Base-by-base conservation (phyloP, 2,329 filamentous ascomycete genomes). In the Trichoderma hamatum region DNA sequence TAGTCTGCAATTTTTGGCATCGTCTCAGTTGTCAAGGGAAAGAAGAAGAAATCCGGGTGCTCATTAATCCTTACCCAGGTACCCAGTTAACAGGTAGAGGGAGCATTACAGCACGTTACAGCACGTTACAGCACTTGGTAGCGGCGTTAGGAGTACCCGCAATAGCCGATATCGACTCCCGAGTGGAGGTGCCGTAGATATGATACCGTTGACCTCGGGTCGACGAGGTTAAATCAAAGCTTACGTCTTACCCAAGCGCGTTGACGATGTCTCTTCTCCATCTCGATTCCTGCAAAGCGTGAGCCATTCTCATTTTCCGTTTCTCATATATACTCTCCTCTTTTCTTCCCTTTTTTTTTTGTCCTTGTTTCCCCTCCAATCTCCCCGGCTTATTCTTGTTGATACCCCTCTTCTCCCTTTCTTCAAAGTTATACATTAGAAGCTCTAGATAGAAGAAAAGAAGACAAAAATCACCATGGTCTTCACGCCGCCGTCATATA, bases 401-500 rank as follows among this genome's bases (percentile, higher is more conserved):
- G 7, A 43, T 43, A 5, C 46, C 19, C 46, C 30, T 34, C n/a
- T 24, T 10, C 34, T 3, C 14, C 21, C 28, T 26, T 52, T 3
- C 19, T 14, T 24, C 5, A 14, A 19, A 14, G 4, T 30, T 24
- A 24, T 16, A 16, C 54, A 30, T 19, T 9, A 56, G 34, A 28
- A 56, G 28, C 28, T 56, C 28, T 24, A 24, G n/a, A n/a, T 14
- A 39, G 10, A 51, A 24, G n/a, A 32, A 54, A 54, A 55, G 14
- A 9, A 56, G 7, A 19, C 6, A 43, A 9, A 0, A n/a, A 49
- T 39, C 63, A 71, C 54, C 55, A 86, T 85, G 84, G 82, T 85
- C 60, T 92, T 92, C 78, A 78, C 82, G 63, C 82, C 90, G 68
- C 88, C 89, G 10, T 78, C 85, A 74, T 90, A 87, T 85, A 84